Evolutionary conservation across 257 asterid genomes (phyloP).

Genomic region (Capsicum rhomboideum): DNA sequence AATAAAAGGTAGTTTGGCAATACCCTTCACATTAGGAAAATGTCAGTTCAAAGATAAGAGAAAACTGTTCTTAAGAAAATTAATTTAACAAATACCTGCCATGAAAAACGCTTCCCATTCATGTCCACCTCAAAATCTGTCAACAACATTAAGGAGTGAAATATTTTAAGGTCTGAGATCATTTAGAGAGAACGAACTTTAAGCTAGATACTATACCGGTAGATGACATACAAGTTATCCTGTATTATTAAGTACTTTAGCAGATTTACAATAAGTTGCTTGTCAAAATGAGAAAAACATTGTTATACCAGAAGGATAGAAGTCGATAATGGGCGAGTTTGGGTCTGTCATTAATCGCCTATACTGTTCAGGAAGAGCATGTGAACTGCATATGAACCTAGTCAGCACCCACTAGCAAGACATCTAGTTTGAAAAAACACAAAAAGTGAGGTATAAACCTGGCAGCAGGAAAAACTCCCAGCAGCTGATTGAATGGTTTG

Average conservation of each 20-base stretch:
- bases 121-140: slow-evolving; percentile 95
- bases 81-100: slow-evolving; percentile 48
- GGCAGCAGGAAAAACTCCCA: slow-evolving; percentile 98
- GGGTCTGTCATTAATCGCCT: slow-evolving; percentile 91
- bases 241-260: not conserved
- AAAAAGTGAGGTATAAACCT: slow-evolving; percentile 42
- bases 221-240: not conserved
- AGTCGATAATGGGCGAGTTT: slow-evolving; percentile 83
- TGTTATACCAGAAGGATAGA: slow-evolving; percentile 78
- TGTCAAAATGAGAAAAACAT: not conserved
- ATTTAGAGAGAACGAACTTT: not conserved
- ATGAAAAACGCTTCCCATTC: slow-evolving; percentile 90
- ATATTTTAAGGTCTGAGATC: not conserved
- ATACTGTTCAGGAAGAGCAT: slow-evolving; percentile 84
- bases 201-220: not conserved
- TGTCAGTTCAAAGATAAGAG: not conserved
- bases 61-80: not conserved
- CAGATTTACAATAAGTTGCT: not conserved
- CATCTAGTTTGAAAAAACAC: not conserved
- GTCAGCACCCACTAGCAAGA: slow-evolving; percentile 21
- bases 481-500: slow-evolving; percentile 88
- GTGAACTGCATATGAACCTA: slow-evolving; percentile 57
- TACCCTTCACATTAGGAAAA: slow-evolving; percentile 44
- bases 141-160: slow-evolving; percentile 2
- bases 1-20: slow-evolving; percentile 94